Evolutionary conservation across 495 filamentous ascomycete species (phyloP).

Genomic region (Melanomma pulvis-pyrius): DNA sequence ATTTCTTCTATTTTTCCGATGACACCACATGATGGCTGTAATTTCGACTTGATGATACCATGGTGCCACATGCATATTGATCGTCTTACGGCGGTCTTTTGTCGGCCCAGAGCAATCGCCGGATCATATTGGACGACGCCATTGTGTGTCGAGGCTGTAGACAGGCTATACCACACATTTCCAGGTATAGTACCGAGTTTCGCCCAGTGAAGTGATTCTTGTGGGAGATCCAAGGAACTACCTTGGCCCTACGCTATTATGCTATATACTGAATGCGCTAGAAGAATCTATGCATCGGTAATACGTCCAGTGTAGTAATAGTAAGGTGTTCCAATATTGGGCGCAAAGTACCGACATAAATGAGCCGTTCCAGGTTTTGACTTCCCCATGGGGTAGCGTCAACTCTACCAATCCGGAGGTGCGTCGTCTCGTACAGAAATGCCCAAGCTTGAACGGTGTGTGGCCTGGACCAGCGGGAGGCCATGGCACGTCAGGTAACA

Average conservation of each 20-base stretch:
- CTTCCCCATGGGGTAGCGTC: constrained; percentile 12
- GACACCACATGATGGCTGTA: constrained; percentile 4
- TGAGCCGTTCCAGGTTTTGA: constrained; percentile 1
- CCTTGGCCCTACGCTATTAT: not conserved
- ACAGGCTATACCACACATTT: not conserved
- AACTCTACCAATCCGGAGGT: not conserved
- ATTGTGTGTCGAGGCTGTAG: not conserved
- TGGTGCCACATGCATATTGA: constrained; percentile 4
- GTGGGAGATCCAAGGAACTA: not conserved
- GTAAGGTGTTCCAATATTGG: constrained; percentile 1
- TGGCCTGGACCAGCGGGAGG: constrained; percentile 1
- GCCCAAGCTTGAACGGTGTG: not conserved
- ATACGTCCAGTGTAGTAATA: not conserved
- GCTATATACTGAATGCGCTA: not conserved
- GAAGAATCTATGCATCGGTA: not conserved
- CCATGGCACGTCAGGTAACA: not conserved
- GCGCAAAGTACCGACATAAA: constrained; percentile 10
- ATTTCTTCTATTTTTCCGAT: constrained; percentile 10
- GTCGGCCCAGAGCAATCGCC: not conserved
- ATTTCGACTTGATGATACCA: not conserved
- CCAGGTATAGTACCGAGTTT: not conserved
- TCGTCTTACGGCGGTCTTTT: not conserved
- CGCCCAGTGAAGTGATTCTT: not conserved
- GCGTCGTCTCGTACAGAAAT: not conserved
- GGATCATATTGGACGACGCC: not conserved